Evolutionary conservation across 2,329 filamentous ascomycete species (phyloP).

Genomic region (Simplicillium sp.): DNA sequence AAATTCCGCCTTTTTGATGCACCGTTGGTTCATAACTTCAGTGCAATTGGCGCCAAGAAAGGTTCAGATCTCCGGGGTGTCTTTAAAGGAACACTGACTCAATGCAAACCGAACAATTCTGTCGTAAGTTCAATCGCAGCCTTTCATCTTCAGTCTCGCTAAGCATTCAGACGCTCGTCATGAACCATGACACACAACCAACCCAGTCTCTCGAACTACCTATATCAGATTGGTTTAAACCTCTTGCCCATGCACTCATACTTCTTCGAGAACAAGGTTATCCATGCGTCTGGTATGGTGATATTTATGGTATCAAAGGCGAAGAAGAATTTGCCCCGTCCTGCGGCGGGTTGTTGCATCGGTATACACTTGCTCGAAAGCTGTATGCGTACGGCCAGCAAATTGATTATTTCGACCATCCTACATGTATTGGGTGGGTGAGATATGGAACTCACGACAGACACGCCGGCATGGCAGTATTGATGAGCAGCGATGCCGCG

Average conservation of each 20-base stretch:
- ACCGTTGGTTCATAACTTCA: constrained; percentile 60
- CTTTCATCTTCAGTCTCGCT: background rate
- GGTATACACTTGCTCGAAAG: constrained; percentile 52
- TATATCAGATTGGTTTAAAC: constrained; percentile 58
- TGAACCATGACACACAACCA: constrained; percentile 58
- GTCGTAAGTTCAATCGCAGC: constrained; percentile 14
- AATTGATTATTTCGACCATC: constrained; percentile 50
- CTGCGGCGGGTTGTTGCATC: constrained; percentile 44
- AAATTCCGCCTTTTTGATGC: constrained; percentile 58
- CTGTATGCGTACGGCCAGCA: constrained; percentile 58
- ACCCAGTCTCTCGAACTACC: constrained; percentile 36
- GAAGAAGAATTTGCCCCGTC: constrained; percentile 37
- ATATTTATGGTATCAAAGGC: constrained; percentile 52
- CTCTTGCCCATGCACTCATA: constrained; percentile 64
- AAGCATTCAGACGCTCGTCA: constrained; percentile 44
- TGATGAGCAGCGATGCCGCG: constrained; percentile 43
- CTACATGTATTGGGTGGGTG: constrained; percentile 53
- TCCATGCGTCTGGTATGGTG: constrained; percentile 63
- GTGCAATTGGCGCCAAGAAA: constrained; percentile 42
- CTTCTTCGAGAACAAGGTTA: constrained; percentile 53
- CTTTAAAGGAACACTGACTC: constrained; percentile 51
- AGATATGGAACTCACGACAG: constrained; percentile 34
- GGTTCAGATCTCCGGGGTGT: constrained; percentile 53
- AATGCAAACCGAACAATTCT: constrained; percentile 21
- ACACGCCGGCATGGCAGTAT: constrained; percentile 41